phyloP scores from a whole-genome alignment of 495 filamentous ascomycete species.

The Immersiella caudata region DNA sequence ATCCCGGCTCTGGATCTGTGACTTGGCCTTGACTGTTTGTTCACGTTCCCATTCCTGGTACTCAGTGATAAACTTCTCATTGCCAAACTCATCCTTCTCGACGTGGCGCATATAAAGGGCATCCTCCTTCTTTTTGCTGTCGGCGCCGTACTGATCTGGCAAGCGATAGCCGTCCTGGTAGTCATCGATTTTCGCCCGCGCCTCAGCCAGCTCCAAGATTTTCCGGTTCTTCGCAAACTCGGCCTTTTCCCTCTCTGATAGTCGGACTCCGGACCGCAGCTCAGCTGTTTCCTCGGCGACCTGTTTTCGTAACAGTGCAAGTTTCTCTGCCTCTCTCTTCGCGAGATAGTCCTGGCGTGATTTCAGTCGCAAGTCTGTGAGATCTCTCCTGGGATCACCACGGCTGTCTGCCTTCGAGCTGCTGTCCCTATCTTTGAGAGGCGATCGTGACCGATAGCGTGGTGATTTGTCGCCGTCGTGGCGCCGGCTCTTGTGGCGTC shows the following conservation, averaged over 20 bases:
- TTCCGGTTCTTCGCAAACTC: slow-evolving; percentile 92
- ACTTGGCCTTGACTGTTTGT: slow-evolving; percentile 85
- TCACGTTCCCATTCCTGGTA: slow-evolving; percentile 96
- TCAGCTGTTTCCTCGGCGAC: slow-evolving; percentile 90
- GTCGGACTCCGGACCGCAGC: slow-evolving; percentile 70
- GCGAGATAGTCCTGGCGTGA: slow-evolving; percentile 92
- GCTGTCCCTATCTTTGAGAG: slow-evolving; percentile 20
- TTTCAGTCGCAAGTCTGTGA: slow-evolving; percentile 76
- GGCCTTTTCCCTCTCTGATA: slow-evolving; percentile 79
- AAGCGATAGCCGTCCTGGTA: slow-evolving; percentile 91
- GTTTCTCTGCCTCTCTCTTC: slow-evolving; percentile 83
- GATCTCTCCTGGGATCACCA: slow-evolving; percentile 46
- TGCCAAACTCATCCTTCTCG: slow-evolving; percentile 82
- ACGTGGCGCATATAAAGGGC: slow-evolving; percentile 90
- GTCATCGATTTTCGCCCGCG: slow-evolving; percentile 85
- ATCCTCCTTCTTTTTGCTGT: slow-evolving; percentile 86
- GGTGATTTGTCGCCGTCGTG: slow-evolving; percentile 34
- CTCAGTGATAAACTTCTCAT: slow-evolving; percentile 90
- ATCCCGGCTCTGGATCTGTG: slow-evolving; percentile 75
- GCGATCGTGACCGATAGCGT: slow-evolving; percentile 34
- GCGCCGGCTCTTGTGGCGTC: slow-evolving; percentile 37
- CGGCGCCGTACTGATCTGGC: slow-evolving; percentile 92
- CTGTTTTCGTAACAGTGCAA: slow-evolving; percentile 84
- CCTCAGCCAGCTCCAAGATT: slow-evolving; percentile 83
- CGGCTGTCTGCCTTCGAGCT: slow-evolving; percentile 20